phyloP scores from a whole-genome alignment of 1,139 yeast species.

The Pichiaceae sp. region DNA sequence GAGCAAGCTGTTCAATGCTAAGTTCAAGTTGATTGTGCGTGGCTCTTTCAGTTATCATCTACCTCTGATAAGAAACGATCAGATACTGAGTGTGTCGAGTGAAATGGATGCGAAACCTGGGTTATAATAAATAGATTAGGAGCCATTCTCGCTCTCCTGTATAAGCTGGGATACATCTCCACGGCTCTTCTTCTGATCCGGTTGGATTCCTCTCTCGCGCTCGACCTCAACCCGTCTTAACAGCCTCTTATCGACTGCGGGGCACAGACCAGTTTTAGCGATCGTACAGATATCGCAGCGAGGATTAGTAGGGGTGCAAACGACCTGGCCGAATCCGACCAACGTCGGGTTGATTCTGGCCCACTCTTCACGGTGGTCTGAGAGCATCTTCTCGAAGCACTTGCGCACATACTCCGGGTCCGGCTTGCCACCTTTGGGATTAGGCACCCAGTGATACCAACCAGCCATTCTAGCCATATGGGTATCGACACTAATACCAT shows the following conservation, averaged over 20 bases:
- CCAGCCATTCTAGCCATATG: slow-evolving; percentile 79
- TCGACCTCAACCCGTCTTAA: slow-evolving; percentile 26
- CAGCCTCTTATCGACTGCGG: slow-evolving; percentile 38
- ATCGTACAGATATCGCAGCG: slow-evolving; percentile 72
- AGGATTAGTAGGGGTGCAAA: slow-evolving; percentile 67
- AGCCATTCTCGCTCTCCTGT: slow-evolving; percentile 2
- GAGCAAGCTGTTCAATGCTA: slow-evolving; percentile 66
- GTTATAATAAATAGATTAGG: not conserved
- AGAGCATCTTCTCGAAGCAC: slow-evolving; percentile 68
- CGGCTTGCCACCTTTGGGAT: slow-evolving; percentile 21
- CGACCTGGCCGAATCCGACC: slow-evolving; percentile 90
- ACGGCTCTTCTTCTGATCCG: slow-evolving; percentile 15
- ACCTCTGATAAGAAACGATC: slow-evolving; percentile 36
- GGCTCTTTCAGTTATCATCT: slow-evolving; percentile 73
- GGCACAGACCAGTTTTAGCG: slow-evolving; percentile 40
- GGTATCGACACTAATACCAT: slow-evolving; percentile 91
- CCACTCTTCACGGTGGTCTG: slow-evolving; percentile 54
- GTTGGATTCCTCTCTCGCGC: slow-evolving; percentile 20
- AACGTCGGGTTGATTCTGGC: slow-evolving; percentile 73
- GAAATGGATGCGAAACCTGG: slow-evolving; percentile 15
- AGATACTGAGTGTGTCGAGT: slow-evolving; percentile 21
- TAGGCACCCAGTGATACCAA: slow-evolving; percentile 73
- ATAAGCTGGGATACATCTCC: slow-evolving; percentile 19
- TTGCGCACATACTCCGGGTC: slow-evolving; percentile 73
- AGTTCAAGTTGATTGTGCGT: slow-evolving; percentile 73